A percentile compares a stretch with the other conserved stretches of the same genome.
Conservation (phyloP, 2,329 filamentous ascomycete genomes). For the Ceratocystis eucalypticola region DNA sequence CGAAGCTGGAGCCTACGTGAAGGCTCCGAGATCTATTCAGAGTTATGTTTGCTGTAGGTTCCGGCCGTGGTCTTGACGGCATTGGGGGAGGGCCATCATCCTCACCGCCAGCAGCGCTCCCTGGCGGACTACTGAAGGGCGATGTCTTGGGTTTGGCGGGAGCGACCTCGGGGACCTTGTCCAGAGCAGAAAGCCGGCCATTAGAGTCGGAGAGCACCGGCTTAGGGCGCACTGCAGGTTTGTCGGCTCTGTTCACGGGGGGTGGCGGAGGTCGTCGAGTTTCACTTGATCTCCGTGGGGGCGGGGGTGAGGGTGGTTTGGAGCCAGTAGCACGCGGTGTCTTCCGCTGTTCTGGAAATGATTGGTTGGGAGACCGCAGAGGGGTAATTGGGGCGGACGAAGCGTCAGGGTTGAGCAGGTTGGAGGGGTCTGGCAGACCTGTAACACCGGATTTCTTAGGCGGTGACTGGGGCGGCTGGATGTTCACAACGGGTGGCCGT, state of each 20-base stretch:
- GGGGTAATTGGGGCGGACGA: conserved; percentile 37
- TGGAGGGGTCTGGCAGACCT: conserved; percentile 27
- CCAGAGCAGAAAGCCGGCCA: conserved; percentile 11
- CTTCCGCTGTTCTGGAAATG: conserved; percentile 33
- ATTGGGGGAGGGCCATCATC: conserved; percentile 24
- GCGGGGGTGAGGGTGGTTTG: conserved; percentile 49
- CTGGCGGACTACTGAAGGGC: conserved; percentile 77
- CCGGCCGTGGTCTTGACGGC: conserved; percentile 21
- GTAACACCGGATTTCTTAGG: conserved; percentile 35
- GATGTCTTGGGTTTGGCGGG: conserved; percentile 39
- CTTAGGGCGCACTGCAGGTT: conserved; percentile 32
- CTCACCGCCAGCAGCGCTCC: conserved; percentile 38
- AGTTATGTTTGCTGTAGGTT: conserved; percentile 7
- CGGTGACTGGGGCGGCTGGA: conserved; percentile 59
- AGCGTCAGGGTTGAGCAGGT: conserved; percentile 31
- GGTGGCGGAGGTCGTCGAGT: conserved; percentile 52
- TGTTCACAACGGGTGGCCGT: conserved; percentile 49
- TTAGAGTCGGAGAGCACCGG: conserved; percentile 24
- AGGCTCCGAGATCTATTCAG: conserved; percentile 19
- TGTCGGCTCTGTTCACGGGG: conserved; percentile 60
- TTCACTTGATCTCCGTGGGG: conserved; percentile 49
- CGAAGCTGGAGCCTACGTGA: conserved; percentile 16
- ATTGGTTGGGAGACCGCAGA: conserved; percentile 37
- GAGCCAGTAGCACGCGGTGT: conserved; percentile 37
- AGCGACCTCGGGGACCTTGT: conserved; percentile 7